Evolutionary conservation across 495 filamentous ascomycete genomes (phyloP).

Genomic region (Penicillium egyptiacum): DNA sequence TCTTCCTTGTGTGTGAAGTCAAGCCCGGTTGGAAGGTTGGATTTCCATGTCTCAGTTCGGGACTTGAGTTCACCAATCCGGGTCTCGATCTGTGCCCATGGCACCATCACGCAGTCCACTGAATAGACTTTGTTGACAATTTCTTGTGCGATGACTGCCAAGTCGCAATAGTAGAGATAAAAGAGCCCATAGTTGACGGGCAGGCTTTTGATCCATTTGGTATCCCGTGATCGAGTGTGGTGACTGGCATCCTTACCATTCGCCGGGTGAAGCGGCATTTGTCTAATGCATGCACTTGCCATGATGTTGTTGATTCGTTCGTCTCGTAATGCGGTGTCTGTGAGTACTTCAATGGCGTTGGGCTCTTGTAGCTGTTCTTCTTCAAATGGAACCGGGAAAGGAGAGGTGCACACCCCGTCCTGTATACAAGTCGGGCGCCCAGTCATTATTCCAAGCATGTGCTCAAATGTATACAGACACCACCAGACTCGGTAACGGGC

Average conservation of each 20-base stretch:
- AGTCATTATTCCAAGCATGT: slow-evolving; percentile 60
- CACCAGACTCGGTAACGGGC: slow-evolving; percentile 65
- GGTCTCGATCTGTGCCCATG: slow-evolving; percentile 61
- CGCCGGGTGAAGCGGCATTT: slow-evolving; percentile 39
- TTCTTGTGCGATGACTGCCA: slow-evolving; percentile 54
- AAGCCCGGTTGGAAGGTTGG: slow-evolving; percentile 50
- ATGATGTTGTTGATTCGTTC: slow-evolving; percentile 38
- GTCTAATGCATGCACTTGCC: slow-evolving; percentile 39
- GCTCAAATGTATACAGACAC: slow-evolving; percentile 62
- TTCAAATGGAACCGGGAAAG: slow-evolving; percentile 59
- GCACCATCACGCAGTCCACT: slow-evolving; percentile 49
- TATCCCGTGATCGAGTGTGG: slow-evolving; percentile 25
- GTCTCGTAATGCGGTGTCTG: slow-evolving; percentile 34
- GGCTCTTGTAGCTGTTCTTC: slow-evolving; percentile 49
- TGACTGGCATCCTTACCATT: slow-evolving; percentile 29
- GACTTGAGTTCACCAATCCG: slow-evolving; percentile 53
- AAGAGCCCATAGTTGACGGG: slow-evolving; percentile 43
- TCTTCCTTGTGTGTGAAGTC: slow-evolving; percentile 48
- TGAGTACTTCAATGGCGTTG: slow-evolving; percentile 32
- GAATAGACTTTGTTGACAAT: slow-evolving; percentile 60
- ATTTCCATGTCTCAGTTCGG: slow-evolving; percentile 55
- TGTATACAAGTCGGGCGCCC: slow-evolving; percentile 63
- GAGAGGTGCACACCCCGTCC: slow-evolving; percentile 58
- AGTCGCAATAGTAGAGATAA: slow-evolving; percentile 51
- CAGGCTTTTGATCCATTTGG: slow-evolving; percentile 34